Conservation (phyloP, 2,329 filamentous ascomycete species). For the Periglandula ipomoeae region DNA sequence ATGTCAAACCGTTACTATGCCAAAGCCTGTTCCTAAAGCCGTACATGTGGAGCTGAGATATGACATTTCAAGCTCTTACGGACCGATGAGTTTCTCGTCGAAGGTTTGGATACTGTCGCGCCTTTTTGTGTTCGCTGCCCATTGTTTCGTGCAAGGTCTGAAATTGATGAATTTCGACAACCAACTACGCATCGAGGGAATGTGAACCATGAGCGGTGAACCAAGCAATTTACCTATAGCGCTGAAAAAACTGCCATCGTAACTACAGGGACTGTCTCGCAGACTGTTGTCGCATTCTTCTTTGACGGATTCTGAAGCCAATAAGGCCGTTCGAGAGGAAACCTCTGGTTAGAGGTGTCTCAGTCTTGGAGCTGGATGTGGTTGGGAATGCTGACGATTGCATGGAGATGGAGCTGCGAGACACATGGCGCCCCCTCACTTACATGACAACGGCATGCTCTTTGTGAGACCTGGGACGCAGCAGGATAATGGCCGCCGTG, state of each 20-base stretch:
- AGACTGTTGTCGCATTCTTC: background rate
- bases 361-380: background rate
- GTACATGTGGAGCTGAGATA: too few relatives aligned
- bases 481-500: background rate
- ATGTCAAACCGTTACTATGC: too few relatives aligned
- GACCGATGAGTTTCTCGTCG: too few relatives aligned
- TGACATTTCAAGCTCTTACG: too few relatives aligned
- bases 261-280: background rate
- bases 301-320: background rate
- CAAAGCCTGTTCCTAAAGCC: too few relatives aligned
- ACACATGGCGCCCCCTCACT: background rate
- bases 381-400: constrained; percentile 1
- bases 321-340: background rate
- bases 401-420: background rate
- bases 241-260: background rate
- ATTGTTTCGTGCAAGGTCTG: too few relatives aligned
- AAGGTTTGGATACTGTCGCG: too few relatives aligned
- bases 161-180: too few relatives aligned
- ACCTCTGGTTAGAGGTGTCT: background rate
- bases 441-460: background rate
- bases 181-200: too few relatives aligned
- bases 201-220: too few relatives aligned
- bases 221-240: too few relatives aligned
- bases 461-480: background rate
- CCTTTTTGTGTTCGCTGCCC: too few relatives aligned